Evolutionary conservation across 805 yeast genomes (phyloP).

Genomic region (Hyphopichia homilentoma): DNA sequence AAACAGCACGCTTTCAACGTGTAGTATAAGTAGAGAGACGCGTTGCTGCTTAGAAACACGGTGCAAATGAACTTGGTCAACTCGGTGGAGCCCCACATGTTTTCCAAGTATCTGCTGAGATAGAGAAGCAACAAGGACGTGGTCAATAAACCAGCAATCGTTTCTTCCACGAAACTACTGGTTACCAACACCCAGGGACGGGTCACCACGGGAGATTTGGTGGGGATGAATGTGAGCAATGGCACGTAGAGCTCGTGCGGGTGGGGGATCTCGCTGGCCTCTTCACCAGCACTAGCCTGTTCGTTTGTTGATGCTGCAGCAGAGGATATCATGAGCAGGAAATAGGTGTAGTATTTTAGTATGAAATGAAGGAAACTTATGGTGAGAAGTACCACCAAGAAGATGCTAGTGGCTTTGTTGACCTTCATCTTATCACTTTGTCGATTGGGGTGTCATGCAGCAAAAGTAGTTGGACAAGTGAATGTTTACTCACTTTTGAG

Average conservation of each 20-base stretch:
- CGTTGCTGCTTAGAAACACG: conserved; percentile 33
- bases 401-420: conserved; percentile 31
- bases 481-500: too few relatives aligned
- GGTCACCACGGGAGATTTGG: conserved; percentile 32
- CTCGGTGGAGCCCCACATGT: conserved; percentile 59
- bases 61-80: conserved; percentile 44
- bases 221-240: conserved; percentile 47
- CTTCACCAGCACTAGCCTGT: conserved; percentile 22
- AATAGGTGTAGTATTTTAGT: conserved; percentile 36
- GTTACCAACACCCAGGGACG: conserved; percentile 53
- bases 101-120: conserved; percentile 63
- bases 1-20: conserved; percentile 10
- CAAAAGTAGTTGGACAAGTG: too few relatives aligned
- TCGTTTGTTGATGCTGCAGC: conserved; percentile 20
- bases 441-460: too few relatives aligned
- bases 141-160: conserved; percentile 32
- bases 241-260: conserved; percentile 49
- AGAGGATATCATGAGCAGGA: conserved; percentile 29
- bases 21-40: conserved; percentile 25
- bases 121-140: conserved; percentile 39
- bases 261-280: conserved; percentile 36
- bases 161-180: conserved; percentile 44
- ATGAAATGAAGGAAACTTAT: conserved; percentile 30
- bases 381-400: conserved; percentile 28
- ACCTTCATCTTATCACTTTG: conserved; percentile 28